Base-by-base conservation (phyloP, 1,139 yeast species). In the Protomyces arabidopsidicola region DNA sequence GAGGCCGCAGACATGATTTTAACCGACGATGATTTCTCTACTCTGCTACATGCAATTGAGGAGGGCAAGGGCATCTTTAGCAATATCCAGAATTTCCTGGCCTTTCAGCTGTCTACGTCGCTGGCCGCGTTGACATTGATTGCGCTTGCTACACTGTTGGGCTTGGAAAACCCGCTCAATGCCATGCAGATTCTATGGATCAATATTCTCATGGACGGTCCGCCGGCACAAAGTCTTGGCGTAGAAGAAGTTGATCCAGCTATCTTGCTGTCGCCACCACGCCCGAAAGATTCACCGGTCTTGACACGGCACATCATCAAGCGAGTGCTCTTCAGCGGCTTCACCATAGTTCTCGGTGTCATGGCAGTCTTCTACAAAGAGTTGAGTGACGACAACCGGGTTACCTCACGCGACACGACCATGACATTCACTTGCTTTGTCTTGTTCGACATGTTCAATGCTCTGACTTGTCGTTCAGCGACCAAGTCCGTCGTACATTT, bases 151-250 rank as follows among this genome's bases (percentile, higher is more conserved):
- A 91, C 98, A 1, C 78, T 90, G 65, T 85, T 90, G 72, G 89
- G 90, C 53, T 79, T 91, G 66, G 97, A 97, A 61, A 91, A 90
- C 71, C 98, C 98, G n/a, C 81, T 93, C 70, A 93, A 93, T 74
- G 97, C 98, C 27, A 93, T 93, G 98, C 98, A 93, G 78, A 93
- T 93, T 70, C 79, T 93, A 71, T 93, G 98, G 97, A 93, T 93
- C 73, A 66, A 93, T 74, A 93, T 93, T 66, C 81, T 93, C 68
- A 93, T 93, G 98, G 98, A 93, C 76, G 98, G 98, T 0, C 98
- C 98, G 8, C 98, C 98, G 2, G 98, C 98, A 0, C 98, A 93
- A 76, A 88, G 96, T 0, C 80, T 93, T 59, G 98, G 98, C 63
- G 98, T 93, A 38, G 98, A 93, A 76, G 96, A 97, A 1, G 98